phyloP scores from a whole-genome alignment of 257 asterid genomes.

The Solanum ossicruentum region DNA sequence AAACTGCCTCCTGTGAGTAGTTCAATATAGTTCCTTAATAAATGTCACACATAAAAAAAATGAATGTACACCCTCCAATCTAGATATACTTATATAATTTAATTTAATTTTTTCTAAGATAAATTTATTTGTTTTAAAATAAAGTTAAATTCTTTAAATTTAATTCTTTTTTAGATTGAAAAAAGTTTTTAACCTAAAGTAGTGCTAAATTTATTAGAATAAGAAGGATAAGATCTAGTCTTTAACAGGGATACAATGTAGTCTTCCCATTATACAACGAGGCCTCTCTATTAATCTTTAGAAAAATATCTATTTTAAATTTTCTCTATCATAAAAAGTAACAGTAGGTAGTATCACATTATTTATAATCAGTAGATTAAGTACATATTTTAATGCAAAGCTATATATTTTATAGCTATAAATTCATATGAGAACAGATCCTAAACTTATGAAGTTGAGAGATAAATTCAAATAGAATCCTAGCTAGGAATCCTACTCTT shows the following conservation, averaged over 20 bases:
- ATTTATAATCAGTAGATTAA: background rate
- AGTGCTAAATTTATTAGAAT: background rate
- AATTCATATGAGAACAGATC: background rate
- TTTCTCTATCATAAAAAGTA: background rate
- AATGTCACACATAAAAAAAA: too few species aligned
- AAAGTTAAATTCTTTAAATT: too few species aligned
- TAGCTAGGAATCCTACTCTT: background rate
- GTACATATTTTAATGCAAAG: background rate
- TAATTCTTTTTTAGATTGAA: too few species aligned
- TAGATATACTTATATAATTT: too few species aligned
- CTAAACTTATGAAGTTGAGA: background rate
- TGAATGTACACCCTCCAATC: too few species aligned
- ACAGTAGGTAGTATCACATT: background rate
- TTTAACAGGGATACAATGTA: too few species aligned
- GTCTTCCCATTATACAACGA: background rate
- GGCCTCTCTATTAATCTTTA: background rate
- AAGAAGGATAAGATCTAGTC: background rate
- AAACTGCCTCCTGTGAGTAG: too few species aligned
- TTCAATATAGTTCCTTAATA: too few species aligned
- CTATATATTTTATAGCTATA: background rate
- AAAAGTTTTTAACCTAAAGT: too few species aligned
- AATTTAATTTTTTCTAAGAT: too few species aligned
- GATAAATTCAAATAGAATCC: too few species aligned
- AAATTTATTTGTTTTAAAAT: too few species aligned
- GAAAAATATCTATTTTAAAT: background rate